Evolutionary conservation across 129 eudicot genomes (phyloP).

Genomic region (Tagetes patula): DNA sequence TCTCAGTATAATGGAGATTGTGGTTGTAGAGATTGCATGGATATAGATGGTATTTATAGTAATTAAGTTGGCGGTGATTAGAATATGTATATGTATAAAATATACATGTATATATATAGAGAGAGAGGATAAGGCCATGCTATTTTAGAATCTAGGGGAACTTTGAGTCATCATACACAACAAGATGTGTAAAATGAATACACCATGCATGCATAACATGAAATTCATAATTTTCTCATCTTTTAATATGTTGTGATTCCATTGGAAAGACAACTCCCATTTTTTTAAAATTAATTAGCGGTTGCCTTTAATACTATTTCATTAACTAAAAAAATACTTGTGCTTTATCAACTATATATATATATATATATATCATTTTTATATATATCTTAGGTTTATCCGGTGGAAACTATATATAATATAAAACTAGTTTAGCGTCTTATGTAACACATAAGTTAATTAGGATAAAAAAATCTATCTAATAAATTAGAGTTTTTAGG

Average conservation of each 20-base stretch:
- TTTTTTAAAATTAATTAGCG: neutral
- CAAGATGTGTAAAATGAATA: constrained; percentile 1
- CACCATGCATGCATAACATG: constrained; percentile 24
- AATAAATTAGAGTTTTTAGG: no score
- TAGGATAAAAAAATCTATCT: no score
- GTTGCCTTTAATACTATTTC: neutral
- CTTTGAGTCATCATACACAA: constrained; percentile 19
- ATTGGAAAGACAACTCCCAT: neutral
- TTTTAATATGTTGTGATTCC: constrained; percentile 13
- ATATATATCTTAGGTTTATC: neutral
- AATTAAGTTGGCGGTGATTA: constrained; percentile 6
- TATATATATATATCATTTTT: no score
- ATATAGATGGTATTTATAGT: constrained; percentile 30
- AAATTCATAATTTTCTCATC: constrained; percentile 16
- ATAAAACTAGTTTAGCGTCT: no score
- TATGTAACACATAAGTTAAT: no score
- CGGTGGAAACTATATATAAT: neutral
- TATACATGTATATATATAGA: constrained; percentile 15
- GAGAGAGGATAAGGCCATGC: constrained; percentile 1
- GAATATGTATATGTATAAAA: neutral
- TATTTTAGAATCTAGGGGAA: constrained; percentile 18
- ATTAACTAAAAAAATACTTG: neutral
- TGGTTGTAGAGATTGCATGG: constrained; percentile 29
- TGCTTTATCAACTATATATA: neutral
- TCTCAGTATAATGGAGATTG: constrained; percentile 1